phyloP scores from a whole-genome alignment of 202 grass and related monocot genomes.

The Setaria italica region DNA sequence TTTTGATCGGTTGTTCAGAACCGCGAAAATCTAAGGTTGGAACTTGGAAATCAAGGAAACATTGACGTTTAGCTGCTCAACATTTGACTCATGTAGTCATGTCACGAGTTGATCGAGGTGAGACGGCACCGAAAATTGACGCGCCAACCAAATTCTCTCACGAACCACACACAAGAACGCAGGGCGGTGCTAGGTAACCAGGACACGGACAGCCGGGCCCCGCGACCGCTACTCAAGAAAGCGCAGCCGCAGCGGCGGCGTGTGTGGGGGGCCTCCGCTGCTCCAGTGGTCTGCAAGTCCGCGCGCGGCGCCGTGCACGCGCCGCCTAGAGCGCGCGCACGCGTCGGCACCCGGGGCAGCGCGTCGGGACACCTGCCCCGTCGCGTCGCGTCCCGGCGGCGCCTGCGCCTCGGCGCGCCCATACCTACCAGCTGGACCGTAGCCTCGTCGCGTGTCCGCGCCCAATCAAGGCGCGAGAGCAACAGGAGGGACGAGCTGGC shows the following conservation, averaged over 20 bases:
- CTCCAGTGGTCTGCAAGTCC: neutral
- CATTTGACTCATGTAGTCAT: no score
- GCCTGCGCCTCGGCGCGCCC: neutral
- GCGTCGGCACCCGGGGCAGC: neutral
- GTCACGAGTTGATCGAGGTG: neutral
- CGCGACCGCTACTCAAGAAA: no score
- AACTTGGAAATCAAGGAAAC: no score
- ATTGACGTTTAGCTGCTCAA: no score
- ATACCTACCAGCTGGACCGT: slow-evolving; percentile 17
- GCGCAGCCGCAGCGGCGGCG: neutral
- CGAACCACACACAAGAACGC: neutral
- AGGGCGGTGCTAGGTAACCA: no score
- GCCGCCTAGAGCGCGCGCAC: neutral
- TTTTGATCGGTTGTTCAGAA: no score
- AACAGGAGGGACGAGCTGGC: neutral
- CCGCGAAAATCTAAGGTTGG: no score
- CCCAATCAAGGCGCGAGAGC: slow-evolving; percentile 16
- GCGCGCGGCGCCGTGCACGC: neutral
- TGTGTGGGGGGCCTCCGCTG: neutral
- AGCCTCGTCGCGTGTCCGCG: neutral
- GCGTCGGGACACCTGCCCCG: slow-evolving; percentile 12
- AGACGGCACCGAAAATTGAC: neutral
- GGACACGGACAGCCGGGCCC: no score
- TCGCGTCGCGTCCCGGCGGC: neutral
- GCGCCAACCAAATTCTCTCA: neutral